Evolutionary conservation across 208 protist species (phyloP), one percentile per base, ranked within the genome.

Genomic region (Leishmania gerbilli): DNA sequence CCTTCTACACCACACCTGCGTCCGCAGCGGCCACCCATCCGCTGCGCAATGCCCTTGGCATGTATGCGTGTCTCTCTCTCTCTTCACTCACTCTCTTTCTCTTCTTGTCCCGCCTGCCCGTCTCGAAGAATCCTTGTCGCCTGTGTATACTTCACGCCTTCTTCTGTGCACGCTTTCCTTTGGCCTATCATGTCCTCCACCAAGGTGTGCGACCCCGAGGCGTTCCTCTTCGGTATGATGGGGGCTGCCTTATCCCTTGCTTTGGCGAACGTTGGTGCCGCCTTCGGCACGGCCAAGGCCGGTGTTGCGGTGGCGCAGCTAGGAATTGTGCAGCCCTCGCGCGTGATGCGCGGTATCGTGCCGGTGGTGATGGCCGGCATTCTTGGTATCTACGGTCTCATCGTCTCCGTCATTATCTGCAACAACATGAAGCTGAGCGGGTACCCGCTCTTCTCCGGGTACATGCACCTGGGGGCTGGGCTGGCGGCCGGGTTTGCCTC

Each of bases 221-320:
- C 91, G 31, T 84, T 94, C 76, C 79, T 99, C 81, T 99, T 99
- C 83, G 99, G 99, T 56, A 97, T 97, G 89, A 93, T 99, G 77
- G 99, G 99, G 31, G 92, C 92, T 27, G 95, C 98, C 58, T 56
- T 92, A 47, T 97, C 94, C 37, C 84, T 98, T n/a, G 86, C 93
- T 17, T 81, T 97, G 47, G 89, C 94, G 6, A 96, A 99, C 90
- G 89, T 99, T 62, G 99, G 99, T 27, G 98, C 99, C 51, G 98
- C 99, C 15, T 99, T 99, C 82, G 99, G 99, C 40, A 99, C 99
- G 15, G 98, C 99, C 24, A 99, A 99, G 91, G 92, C 96, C 21
- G 98, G 98, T 11, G 98, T 99, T 47, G 98, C 99, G 55, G 98
- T 99, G 51, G 92, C 98, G 7, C 95, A 97, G 78, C 98, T 99